Base-by-base conservation (phyloP, 1,139 yeast species). In the Geotrichum macrosporum region DNA sequence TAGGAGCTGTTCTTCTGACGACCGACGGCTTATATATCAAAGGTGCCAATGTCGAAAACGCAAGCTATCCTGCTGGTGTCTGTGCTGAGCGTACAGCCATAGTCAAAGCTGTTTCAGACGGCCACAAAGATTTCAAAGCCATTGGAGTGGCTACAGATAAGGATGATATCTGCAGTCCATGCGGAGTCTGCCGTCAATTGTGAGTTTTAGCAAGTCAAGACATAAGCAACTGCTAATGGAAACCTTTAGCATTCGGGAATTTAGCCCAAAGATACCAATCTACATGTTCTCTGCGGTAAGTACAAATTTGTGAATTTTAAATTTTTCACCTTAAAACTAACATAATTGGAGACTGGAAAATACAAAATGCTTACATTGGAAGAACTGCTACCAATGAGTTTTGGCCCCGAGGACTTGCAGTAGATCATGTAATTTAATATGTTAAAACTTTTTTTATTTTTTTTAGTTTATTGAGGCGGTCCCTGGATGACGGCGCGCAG, bases 21-120 rank as follows among this genome's bases (percentile, higher is more conserved):
- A 41, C 41, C 5, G 66, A 71, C 8, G 84, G 79, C 3, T 67
- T 69, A 18, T 70, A 63, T 39, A 67, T 81, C 30, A 63, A 67
- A 10, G 98, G 97, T 3, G 95, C 94, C 41, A 92, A 92, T 57
- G 80, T 92, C 21, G 98, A 92, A 62, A 92, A 89, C 62, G 96
- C 96, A 2, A 80, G 94, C 35, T 89, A 84, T 60, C 94, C 92
- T 0, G 96, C 84, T 0, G 75, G 84, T 2, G 80, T 88, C 15
- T 92, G 98, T 64, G 98, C 98, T 1, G 98, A 92, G 62, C 71
- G 96, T 47, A 74, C 87, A 1, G 84, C 97, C 0, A 72, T 86
- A 2, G 74, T 78, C 19, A 77, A 77, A 48, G 89, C 94, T 0
- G 74, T 43, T 30, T 50, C 46, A 32, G 45, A 44, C n/a, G 49